phyloP scores from a whole-genome alignment of 2,329 filamentous ascomycete species.

The Teratosphaeria gauchensis region DNA sequence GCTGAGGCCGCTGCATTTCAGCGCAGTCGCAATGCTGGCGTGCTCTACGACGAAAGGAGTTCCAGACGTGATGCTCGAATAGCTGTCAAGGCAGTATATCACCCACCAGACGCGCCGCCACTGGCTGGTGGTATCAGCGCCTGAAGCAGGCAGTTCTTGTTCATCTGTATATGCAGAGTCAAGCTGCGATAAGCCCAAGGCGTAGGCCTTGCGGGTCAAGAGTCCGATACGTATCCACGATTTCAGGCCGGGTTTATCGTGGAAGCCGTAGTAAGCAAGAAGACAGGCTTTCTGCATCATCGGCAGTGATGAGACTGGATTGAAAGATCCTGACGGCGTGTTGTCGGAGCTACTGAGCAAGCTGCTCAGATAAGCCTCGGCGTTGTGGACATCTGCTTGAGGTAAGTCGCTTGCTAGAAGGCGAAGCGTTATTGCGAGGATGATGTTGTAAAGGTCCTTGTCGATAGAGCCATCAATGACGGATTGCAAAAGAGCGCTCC shows the following conservation, averaged over 20 bases:
- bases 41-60: neutral
- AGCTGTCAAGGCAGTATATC: neutral
- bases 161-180: neutral
- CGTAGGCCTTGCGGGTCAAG: neutral
- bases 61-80: neutral
- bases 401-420: neutral
- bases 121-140: neutral
- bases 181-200: neutral
- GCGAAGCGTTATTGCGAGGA: neutral
- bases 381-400: neutral
- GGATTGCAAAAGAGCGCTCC: neutral
- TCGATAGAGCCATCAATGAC: neutral
- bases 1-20: neutral
- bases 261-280: neutral
- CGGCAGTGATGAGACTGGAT: neutral
- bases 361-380: neutral
- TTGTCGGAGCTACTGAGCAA: neutral
- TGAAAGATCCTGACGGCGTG: neutral
- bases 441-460: neutral
- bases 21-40: neutral
- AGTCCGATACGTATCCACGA: neutral
- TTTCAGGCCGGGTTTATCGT: neutral
- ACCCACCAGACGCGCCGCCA: neutral
- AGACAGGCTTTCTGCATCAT: neutral
- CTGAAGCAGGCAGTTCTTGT: neutral